Base-by-base conservation (phyloP, 345 rosid genomes). In the Cardamine resedifolia region DNA sequence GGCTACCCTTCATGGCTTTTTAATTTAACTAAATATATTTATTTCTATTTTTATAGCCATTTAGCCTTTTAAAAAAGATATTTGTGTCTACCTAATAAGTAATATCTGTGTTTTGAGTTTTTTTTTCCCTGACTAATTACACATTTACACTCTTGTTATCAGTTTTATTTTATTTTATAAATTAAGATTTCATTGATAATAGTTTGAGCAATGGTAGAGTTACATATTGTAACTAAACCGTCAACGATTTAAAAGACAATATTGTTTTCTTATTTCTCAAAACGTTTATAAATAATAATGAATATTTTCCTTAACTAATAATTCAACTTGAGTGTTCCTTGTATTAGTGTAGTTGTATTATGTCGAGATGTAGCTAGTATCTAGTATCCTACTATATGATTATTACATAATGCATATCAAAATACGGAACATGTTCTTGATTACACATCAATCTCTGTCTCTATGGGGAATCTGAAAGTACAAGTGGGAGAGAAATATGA, bases 21-120 rank as follows among this genome's bases (percentile, higher is more conserved):
- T 34, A 6, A 16, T 1, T 36, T 27, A 60, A 4, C 64, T 73
- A 64, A 8, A 45, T 12, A n/a, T 72, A 31, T 23, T 63, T 53
- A 4, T 72, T 53, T 20, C 56, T 72, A 63, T 62, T 72, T 63
- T n/a, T n/a, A n/a, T n/a, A n/a, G n/a, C n/a, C n/a, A n/a, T n/a
- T n/a, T n/a, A n/a, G n/a, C n/a, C n/a, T n/a, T n/a, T n/a, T n/a
- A n/a, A n/a, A n/a, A n/a, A n/a, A n/a, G n/a, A n/a, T n/a, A n/a
- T n/a, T n/a, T n/a, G n/a, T n/a, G n/a, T n/a, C n/a, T n/a, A n/a
- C n/a, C n/a, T n/a, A n/a, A n/a, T n/a, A n/a, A n/a, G n/a, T n/a
- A n/a, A 9, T 33, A 23, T 30, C 7, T 16, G 14, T 36, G 41
- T 36, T 36, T 31, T 26, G 27, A 7, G 1, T 31, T 31, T 7